phyloP scores from a whole-genome alignment of 768 basidiomycete genomes.

The Hygrocybe punicea region DNA sequence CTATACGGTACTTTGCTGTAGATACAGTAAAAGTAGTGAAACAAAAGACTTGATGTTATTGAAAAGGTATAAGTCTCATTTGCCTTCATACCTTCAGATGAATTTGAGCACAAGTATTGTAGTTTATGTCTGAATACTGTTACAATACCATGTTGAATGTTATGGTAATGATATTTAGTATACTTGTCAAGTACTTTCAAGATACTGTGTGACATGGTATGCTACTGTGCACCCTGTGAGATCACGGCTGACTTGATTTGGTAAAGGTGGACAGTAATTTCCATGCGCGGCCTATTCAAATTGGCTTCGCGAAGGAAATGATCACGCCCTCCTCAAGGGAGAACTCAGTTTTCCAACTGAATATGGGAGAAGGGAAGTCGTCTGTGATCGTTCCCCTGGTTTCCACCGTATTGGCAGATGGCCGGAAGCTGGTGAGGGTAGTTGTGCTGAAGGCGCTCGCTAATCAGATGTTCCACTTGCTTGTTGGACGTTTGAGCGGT shows the following conservation, averaged over 20 bases:
- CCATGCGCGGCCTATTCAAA: conserved; percentile 42
- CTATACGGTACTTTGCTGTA: no score
- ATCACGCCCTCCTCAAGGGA: conserved; percentile 33
- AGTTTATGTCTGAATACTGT: no score
- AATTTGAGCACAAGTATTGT: no score
- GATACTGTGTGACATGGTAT: no score
- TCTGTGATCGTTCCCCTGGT: conserved; percentile 50
- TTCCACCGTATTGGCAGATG: conserved; percentile 40
- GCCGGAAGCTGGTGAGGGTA: conserved; percentile 44
- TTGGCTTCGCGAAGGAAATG: conserved; percentile 45
- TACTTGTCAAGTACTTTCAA: no score
- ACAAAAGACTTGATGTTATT: no score
- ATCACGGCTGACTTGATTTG: neutral
- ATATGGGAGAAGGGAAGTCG: conserved; percentile 60
- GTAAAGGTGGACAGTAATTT: conserved; percentile 46
- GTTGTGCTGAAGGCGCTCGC: conserved; percentile 48
- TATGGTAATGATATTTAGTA: no score
- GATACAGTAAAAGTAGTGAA: no score
- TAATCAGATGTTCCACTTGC: conserved; percentile 48
- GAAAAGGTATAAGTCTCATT: no score
- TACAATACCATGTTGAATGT: no score
- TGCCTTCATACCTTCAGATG: no score
- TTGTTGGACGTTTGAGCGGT: conserved; percentile 42
- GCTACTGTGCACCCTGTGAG: no score
- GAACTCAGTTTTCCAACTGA: conserved; percentile 47